Evolutionary conservation across 345 rosid genomes (phyloP).

Genomic region (rapeseed (Brassica napus)): DNA sequence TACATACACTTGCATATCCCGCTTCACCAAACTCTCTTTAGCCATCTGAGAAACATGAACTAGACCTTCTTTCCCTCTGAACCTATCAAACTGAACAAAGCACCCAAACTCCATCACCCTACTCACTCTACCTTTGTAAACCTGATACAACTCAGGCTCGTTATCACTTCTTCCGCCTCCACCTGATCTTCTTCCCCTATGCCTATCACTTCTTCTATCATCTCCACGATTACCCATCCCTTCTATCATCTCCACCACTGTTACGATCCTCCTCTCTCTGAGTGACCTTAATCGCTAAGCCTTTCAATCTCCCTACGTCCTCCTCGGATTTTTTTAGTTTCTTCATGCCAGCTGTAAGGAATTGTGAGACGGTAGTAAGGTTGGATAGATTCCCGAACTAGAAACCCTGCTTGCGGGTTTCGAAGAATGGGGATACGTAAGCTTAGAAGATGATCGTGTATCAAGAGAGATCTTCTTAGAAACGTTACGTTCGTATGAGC

Average conservation of each 20-base stretch:
- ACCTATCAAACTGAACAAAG: conserved; percentile 73
- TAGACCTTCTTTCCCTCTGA: conserved; percentile 84
- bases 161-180: not conserved
- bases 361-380: too few relatives aligned
- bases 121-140: conserved; percentile 75
- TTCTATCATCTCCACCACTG: not conserved
- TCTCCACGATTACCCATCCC: conserved; percentile 19
- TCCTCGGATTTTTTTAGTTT: conserved; percentile 36
- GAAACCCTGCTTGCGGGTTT: too few relatives aligned
- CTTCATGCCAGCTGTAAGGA: too few relatives aligned
- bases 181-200: conserved; percentile 15
- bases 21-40: conserved; percentile 52
- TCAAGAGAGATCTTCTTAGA: too few relatives aligned
- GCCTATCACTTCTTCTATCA: not conserved
- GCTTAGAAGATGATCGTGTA: conserved; percentile 12
- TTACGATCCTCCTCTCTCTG: conserved; percentile 31
- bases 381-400: too few relatives aligned
- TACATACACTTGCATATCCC: conserved; percentile 76
- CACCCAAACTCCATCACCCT: conserved; percentile 85
- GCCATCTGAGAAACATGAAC: conserved; percentile 88
- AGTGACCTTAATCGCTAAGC: conserved; percentile 67
- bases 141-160: conserved; percentile 76
- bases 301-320: conserved; percentile 44
- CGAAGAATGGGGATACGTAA: not conserved
- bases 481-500: too few relatives aligned